A percentile compares a stretch with the other conserved stretches of the same genome.
phyloP scores from a whole-genome alignment of 2,329 filamentous ascomycete species.

The Trichoderma koningii region DNA sequence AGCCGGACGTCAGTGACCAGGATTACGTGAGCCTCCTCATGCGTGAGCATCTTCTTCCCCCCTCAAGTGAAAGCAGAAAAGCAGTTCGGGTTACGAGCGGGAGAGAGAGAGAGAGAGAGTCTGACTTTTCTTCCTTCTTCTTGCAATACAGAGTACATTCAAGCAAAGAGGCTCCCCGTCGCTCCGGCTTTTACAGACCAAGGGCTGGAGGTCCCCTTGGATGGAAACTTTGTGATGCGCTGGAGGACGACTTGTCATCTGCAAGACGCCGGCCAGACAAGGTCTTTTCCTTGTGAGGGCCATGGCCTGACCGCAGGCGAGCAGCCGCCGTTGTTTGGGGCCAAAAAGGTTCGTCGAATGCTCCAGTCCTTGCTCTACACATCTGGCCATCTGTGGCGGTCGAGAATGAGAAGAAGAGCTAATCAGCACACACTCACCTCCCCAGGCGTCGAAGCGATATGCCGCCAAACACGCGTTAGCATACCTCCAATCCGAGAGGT shows the following conservation, averaged over 20 bases:
- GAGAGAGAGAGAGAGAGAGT: too few relatives aligned
- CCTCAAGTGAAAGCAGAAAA: neutral
- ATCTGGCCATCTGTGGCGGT: neutral
- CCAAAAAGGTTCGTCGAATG: conserved; percentile 47
- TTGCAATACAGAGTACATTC: conserved; percentile 28
- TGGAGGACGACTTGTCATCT: conserved; percentile 37
- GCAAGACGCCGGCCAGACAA: neutral
- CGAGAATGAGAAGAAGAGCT: neutral
- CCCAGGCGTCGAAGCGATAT: conserved; percentile 52
- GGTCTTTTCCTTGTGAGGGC: conserved; percentile 29
- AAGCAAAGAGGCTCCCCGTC: conserved; percentile 17
- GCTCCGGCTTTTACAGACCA: conserved; percentile 29
- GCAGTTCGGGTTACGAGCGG: neutral
- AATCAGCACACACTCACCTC: neutral
- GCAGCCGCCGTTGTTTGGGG: conserved; percentile 43
- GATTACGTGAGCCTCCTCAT: conserved; percentile 39
- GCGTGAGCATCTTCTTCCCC: conserved; percentile 29
- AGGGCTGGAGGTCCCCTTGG: conserved; percentile 31
- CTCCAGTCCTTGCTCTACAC: neutral
- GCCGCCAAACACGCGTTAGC: conserved; percentile 52
- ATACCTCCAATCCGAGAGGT: conserved; percentile 40
- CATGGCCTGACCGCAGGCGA: conserved; percentile 39
- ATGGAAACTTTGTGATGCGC: conserved; percentile 31
- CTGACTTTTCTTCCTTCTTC: too few relatives aligned
- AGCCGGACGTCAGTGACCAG: conserved; percentile 35